Evolutionary conservation across 352 stramenopile species (phyloP).

Genomic region (Pythium biforme): DNA sequence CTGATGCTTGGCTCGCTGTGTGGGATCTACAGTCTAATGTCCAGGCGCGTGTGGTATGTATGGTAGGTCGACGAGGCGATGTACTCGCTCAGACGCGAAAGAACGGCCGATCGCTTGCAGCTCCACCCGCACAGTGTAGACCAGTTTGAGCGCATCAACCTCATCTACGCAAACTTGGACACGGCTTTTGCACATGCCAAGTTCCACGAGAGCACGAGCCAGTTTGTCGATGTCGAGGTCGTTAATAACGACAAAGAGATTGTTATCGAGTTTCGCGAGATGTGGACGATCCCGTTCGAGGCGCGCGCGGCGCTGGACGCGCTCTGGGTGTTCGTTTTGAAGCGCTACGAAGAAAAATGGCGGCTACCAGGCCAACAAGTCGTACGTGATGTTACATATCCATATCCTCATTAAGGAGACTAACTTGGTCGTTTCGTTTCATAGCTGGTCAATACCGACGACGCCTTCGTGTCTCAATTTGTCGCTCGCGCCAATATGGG

Average conservation of each 20-base stretch:
- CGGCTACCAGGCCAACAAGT: background rate
- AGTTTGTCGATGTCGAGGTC: constrained; percentile 22
- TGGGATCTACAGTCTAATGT: too few species aligned
- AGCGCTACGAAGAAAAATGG: constrained; percentile 16
- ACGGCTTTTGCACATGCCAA: constrained; percentile 10
- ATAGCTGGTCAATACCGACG: background rate
- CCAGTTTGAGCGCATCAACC: constrained; percentile 8
- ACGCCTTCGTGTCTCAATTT: constrained; percentile 11
- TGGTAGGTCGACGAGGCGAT: background rate
- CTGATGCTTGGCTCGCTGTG: too few species aligned
- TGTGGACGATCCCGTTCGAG: constrained; percentile 20
- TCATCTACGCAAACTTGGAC: constrained; percentile 5
- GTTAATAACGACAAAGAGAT: constrained; percentile 6
- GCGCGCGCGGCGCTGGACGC: constrained; percentile 4
- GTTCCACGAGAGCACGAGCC: constrained; percentile 18
- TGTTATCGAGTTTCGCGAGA: constrained; percentile 18
- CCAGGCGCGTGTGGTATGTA: too few species aligned
- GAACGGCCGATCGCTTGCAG: background rate
- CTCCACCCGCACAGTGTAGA: background rate
- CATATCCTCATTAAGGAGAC: background rate
- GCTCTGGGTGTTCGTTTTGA: constrained; percentile 12
- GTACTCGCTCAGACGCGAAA: background rate
- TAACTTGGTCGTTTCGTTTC: background rate
- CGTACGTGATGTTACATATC: background rate
- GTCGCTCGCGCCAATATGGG: background rate